A percentile compares a stretch with the other conserved stretches of the same genome.
These are phyloP conservation scores for Botryosphaeria agaves DNA, from an alignment of 2,329 filamentous ascomycete species.

Conservation along the genomic window DNA sequence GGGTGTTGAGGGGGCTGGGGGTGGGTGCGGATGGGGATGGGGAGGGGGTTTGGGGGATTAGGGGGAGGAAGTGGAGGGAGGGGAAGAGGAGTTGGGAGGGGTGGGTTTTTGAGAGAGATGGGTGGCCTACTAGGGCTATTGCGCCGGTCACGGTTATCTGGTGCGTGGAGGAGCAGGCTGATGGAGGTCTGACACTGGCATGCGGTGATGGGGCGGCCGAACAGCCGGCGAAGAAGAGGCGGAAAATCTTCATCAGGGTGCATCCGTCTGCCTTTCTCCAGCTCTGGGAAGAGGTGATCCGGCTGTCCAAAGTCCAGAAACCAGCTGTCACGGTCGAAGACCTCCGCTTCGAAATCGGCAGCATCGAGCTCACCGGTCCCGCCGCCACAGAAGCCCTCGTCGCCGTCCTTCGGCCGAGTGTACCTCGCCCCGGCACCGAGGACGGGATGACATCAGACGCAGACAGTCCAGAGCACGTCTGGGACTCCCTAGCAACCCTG, in stretches of 20 bases:
- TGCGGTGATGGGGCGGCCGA: conserved; percentile 9
- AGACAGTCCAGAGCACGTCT: conserved; percentile 27
- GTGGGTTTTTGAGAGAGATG: conserved; percentile 40
- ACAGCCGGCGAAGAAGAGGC: conserved; percentile 20
- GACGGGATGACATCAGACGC: conserved; percentile 8
- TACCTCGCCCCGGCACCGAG: conserved; percentile 5
- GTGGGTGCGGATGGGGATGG: conserved; percentile 23
- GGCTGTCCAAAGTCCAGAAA: conserved; percentile 39
- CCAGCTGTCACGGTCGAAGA: conserved; percentile 49
- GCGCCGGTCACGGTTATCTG: conserved; percentile 61
- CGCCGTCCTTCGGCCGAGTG: conserved; percentile 41
- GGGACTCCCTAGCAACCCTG: conserved; percentile 36
- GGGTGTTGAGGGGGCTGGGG: conserved; percentile 48
- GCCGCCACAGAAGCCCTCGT: conserved; percentile 64
- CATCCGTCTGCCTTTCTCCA: conserved; percentile 69
- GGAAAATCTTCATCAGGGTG: conserved; percentile 50
- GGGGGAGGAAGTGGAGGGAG: conserved; percentile 52
- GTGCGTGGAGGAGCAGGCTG: conserved; percentile 32
- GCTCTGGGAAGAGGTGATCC: conserved; percentile 45
- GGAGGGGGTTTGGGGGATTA: conserved; percentile 42
- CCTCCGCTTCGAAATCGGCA: conserved; percentile 54
- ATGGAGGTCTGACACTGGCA: too few species aligned
- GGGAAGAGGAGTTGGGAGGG: conserved; percentile 40
- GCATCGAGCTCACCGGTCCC: conserved; percentile 53
- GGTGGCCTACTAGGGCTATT: conserved; percentile 36